Percentiles rank a stretch among this genome's conserved stretches.
Evolutionary conservation across 257 asterid species (phyloP).

Genomic region (Voacanga thouarsii): DNA sequence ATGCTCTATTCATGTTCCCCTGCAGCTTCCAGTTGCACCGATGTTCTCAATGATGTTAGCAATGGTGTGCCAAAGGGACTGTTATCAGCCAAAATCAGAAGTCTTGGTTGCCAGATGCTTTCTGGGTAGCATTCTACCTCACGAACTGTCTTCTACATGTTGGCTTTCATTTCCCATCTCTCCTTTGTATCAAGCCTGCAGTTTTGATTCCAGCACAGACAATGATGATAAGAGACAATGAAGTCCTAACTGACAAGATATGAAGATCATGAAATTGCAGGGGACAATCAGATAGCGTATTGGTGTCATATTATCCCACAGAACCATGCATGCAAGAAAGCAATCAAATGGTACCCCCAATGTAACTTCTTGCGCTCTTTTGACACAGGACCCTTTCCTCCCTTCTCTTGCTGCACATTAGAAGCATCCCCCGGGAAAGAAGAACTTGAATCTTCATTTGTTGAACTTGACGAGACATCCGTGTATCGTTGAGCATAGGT

Average conservation of each 20-base stretch:
- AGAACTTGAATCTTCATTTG: slow-evolving; percentile 22
- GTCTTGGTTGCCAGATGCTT: not conserved
- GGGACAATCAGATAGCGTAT: not conserved
- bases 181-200: slow-evolving; percentile 74
- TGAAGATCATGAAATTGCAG: slow-evolving; percentile 2
- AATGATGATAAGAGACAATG: slow-evolving; percentile 1
- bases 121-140: not conserved
- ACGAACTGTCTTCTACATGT: slow-evolving; percentile 44
- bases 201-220: not conserved
- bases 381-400: slow-evolving; percentile 19
- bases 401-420: slow-evolving; percentile 24
- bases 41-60: not conserved
- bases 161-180: slow-evolving; percentile 90
- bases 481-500: slow-evolving; percentile 18
- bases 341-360: slow-evolving; percentile 69
- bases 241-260: not conserved
- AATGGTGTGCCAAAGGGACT: not conserved
- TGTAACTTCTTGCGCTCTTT: slow-evolving; percentile 54
- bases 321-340: slow-evolving; percentile 2
- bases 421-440: slow-evolving; percentile 9
- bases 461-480: slow-evolving; percentile 18
- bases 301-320: slow-evolving; percentile 1
- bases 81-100: not conserved
- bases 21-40: not conserved
- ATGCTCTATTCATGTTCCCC: not conserved